These are phyloP conservation scores for Podaxis sp. DNA, from an alignment of 768 basidiomycete species.

Conservation along the genomic window DNA sequence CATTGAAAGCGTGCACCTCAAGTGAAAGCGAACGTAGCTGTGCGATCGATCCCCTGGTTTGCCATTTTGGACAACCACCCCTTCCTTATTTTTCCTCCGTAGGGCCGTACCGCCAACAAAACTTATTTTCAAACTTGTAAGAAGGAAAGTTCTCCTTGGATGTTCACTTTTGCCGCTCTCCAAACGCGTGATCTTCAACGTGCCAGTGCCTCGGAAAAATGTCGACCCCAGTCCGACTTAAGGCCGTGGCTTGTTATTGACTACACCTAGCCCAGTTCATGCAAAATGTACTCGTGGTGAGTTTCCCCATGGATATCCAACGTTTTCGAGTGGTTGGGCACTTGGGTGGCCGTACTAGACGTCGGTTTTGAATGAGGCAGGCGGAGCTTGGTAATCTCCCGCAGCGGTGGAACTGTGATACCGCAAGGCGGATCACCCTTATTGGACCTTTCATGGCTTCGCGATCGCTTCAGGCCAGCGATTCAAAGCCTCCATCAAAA, in stretches of 20 bases:
- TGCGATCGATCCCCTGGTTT: no score
- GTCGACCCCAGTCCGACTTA: neutral
- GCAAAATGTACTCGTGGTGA: no score
- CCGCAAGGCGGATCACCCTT: neutral
- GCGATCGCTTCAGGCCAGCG: no score
- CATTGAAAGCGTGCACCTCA: no score
- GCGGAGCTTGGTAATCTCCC: neutral
- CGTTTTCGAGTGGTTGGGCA: neutral
- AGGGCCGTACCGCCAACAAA: no score
- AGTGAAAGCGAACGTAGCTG: no score
- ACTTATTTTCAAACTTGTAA: neutral
- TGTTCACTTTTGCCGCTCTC: neutral
- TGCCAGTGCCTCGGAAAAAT: neutral
- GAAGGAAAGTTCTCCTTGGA: neutral
- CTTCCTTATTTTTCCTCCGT: neutral
- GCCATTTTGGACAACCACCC: no score
- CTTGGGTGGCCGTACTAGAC: neutral
- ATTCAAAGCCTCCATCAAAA: neutral
- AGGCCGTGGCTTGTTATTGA: neutral
- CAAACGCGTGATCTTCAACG: neutral
- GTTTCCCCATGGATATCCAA: neutral
- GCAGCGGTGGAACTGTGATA: no score
- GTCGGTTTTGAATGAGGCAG: no score
- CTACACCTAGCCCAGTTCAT: neutral
- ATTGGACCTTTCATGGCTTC: no score